Evolutionary conservation across 805 yeast genomes (phyloP).

Genomic region (Kuraishia hungarica): DNA sequence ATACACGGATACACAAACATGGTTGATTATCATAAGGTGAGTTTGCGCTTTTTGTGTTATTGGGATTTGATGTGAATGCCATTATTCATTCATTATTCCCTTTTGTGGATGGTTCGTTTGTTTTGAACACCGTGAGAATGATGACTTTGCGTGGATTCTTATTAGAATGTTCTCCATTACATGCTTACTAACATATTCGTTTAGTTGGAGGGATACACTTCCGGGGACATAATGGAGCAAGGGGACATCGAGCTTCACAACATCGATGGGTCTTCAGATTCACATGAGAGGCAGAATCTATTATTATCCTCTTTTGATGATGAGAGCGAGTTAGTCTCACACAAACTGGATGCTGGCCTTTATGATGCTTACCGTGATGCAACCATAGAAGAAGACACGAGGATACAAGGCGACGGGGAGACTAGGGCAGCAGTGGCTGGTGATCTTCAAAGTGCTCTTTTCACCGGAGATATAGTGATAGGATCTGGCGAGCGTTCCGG

Average conservation of each 20-base stretch:
- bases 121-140: no score
- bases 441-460: constrained; percentile 1
- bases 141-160: no score
- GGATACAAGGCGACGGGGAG: background rate
- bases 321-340: constrained; percentile 2
- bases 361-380: background rate
- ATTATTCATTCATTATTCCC: no score
- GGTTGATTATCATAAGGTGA: background rate
- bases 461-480: background rate
- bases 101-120: background rate
- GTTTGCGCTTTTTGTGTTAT: background rate
- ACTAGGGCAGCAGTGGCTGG: background rate
- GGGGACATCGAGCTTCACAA: constrained; percentile 1
- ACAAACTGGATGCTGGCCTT: background rate
- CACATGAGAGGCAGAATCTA: constrained; percentile 1
- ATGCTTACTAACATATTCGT: background rate
- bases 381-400: background rate
- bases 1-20: background rate
- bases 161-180: no score
- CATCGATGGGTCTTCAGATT: background rate
- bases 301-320: constrained; percentile 10
- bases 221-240: background rate
- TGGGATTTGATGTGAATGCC: no score
- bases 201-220: background rate
- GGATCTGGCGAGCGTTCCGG: background rate